These are phyloP conservation scores for Fraxinus latifolia DNA, from an alignment of 305 asterid species.

Conservation along the genomic window DNA sequence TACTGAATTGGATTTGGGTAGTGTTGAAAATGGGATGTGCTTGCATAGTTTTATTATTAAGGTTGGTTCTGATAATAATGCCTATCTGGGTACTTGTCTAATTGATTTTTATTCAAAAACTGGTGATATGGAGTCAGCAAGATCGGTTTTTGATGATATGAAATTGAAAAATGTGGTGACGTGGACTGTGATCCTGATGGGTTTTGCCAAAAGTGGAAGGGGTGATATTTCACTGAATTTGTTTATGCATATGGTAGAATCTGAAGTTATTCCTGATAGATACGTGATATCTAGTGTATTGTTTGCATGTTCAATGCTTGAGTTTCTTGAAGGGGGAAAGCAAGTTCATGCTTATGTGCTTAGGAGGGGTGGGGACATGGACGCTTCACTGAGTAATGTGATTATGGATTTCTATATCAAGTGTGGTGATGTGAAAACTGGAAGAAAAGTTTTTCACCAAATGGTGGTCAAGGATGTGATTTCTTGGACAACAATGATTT, in stretches of 20 bases:
- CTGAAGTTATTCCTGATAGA: constrained; percentile 32
- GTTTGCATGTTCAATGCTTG: constrained; percentile 30
- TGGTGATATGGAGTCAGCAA: constrained; percentile 28
- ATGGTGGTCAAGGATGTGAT: constrained; percentile 26
- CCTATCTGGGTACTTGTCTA: constrained; percentile 38
- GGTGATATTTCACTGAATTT: constrained; percentile 30
- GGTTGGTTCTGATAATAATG: constrained; percentile 27
- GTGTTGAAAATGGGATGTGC: constrained; percentile 21
- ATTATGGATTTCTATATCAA: constrained; percentile 42
- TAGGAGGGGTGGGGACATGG: constrained; percentile 28
- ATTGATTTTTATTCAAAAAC: constrained; percentile 40
- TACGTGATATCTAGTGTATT: constrained; percentile 38
- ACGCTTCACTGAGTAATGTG: constrained; percentile 25
- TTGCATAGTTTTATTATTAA: constrained; percentile 39
- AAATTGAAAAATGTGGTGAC: constrained; percentile 36
- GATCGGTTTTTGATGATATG: constrained; percentile 33
- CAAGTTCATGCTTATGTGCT: constrained; percentile 42
- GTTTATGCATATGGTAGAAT: constrained; percentile 34
- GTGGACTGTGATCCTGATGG: constrained; percentile 40
- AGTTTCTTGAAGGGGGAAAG: constrained; percentile 35
- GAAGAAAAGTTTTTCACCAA: constrained; percentile 27
- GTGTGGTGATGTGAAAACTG: constrained; percentile 35
- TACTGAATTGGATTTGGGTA: background rate
- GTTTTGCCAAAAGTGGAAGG: constrained; percentile 31
- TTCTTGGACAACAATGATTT: constrained; percentile 45